Base-by-base conservation (phyloP, 371 early-diverging fungal species). In the Actinomucor elegans region DNA sequence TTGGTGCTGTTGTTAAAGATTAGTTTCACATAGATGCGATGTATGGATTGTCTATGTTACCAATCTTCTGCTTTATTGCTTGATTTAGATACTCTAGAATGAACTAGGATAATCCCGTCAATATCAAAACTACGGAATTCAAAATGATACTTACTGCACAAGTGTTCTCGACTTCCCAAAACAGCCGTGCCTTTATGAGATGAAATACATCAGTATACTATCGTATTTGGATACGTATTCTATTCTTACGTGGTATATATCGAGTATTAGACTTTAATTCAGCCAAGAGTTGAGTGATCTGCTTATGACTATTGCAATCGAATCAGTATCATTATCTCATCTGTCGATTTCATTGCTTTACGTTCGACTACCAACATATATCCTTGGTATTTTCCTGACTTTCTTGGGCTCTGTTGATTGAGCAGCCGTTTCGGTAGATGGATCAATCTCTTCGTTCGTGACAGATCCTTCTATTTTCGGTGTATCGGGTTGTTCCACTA, bases 321-420 rank as follows among this genome's bases (percentile, higher is more conserved):
- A n/a, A n/a, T n/a, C n/a, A n/a, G n/a, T n/a, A n/a, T n/a, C n/a
- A n/a, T n/a, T n/a, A n/a, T n/a, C 11, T 5, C 10, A 24, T 24
- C 5, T 26, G n/a, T n/a, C n/a, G n/a, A n/a, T n/a, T n/a, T n/a
- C n/a, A 29, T 28, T 6, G 17, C 77, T 59, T n/a, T 71, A 76
- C 83, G 83, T 83, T 64, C 83, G 71, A 52, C 75, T 80, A 11
- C 83, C 77, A 44, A 75, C 71, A 54, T 69, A 80, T 7, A 83
- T 81, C 20, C 55, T 35, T 7, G 64, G 64, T 27, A 58, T 29
- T 15, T 17, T 32, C 24, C 20, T 52, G 20, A 66, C 36, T 36
- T 59, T 36, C 4, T 34, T 33, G 35, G 55, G n/a, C n/a, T n/a
- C n/a, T n/a, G n/a, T n/a, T n/a, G n/a, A n/a, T n/a, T n/a, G n/a